A percentile compares a stretch with the other conserved stretches of the same genome.
Evolutionary conservation across 345 rosid genomes (phyloP).

Genomic region (Psidium friedrichsthalianum): DNA sequence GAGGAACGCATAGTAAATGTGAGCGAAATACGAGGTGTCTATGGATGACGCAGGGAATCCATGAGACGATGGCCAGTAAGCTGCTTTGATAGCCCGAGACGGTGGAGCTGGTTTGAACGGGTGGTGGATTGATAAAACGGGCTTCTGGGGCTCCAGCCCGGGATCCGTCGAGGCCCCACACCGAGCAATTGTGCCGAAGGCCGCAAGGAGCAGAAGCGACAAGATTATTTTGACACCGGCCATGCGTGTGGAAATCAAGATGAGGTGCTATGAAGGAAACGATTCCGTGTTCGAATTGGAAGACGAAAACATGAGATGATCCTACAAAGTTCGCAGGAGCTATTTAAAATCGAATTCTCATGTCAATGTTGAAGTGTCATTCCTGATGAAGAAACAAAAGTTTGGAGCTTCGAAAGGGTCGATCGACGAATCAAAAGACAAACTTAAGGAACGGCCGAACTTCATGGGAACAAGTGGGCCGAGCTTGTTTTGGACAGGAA

Average conservation of each 20-base stretch:
- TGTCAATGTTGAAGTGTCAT: not conserved
- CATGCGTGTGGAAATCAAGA: not conserved
- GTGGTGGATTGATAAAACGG: not conserved
- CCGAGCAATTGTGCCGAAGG: not conserved
- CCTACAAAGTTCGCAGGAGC: not conserved
- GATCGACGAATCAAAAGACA: not conserved
- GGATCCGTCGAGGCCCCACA: not conserved
- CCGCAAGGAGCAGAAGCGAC: not conserved
- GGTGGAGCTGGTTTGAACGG: not conserved
- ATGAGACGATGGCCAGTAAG: slow-evolving; percentile 27
- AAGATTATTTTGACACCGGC: not conserved
- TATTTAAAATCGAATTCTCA: not conserved
- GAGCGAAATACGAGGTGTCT: slow-evolving; percentile 30
- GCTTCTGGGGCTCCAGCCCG: not conserved
- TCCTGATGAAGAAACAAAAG: not conserved
- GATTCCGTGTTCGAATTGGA: not conserved
- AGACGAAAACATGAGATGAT: not conserved
- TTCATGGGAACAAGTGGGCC: not conserved
- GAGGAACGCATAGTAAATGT: slow-evolving; percentile 35
- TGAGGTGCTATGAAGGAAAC: not conserved
- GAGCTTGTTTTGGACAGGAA: not conserved
- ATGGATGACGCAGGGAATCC: slow-evolving; percentile 21
- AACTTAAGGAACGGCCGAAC: not conserved
- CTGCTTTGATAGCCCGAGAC: slow-evolving; percentile 17
- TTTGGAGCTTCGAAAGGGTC: not conserved